phyloP scores from a whole-genome alignment of 2,329 filamentous ascomycete genomes.

The Epichloe coenophiala region DNA sequence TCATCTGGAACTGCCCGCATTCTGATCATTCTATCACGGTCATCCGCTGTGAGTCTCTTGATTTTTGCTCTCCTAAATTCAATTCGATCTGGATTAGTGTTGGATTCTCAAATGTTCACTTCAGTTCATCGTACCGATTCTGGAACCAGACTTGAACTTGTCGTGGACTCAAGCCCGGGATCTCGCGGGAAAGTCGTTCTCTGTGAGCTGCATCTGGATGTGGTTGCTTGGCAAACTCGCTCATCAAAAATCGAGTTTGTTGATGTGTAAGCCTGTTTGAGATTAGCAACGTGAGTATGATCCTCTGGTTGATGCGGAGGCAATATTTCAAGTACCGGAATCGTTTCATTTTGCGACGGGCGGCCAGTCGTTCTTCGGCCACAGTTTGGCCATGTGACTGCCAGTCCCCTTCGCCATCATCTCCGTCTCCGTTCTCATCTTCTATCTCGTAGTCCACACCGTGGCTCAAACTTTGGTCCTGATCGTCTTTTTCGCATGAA shows the following conservation, averaged over 20 bases:
- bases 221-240: conserved; percentile 87
- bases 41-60: conserved; percentile 56
- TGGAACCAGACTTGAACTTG: conserved; percentile 99
- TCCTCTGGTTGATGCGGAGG: not conserved
- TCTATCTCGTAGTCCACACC: conserved; percentile 40
- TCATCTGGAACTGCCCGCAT: conserved; percentile 59
- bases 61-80: conserved; percentile 50
- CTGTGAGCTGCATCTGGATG: conserved; percentile 87
- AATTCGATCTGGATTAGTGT: not conserved
- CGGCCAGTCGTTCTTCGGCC: conserved; percentile 39
- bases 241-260: conserved; percentile 95
- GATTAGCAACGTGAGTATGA: conserved; percentile 17
- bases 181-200: conserved; percentile 75
- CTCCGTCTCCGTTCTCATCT: conserved; percentile 43
- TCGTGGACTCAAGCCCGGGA: conserved; percentile 78
- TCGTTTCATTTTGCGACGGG: conserved; percentile 59
- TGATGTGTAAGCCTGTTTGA: conserved; percentile 69
- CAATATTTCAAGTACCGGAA: conserved; percentile 46
- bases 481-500: conserved; percentile 25
- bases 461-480: conserved; percentile 25
- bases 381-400: conserved; percentile 34
- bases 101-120: not conserved
- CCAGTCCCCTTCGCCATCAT: conserved; percentile 14
- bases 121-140: conserved; percentile 54
- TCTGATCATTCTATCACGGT: conserved; percentile 57